Evolutionary conservation across 202 grass and related monocot species (phyloP), one percentile per base, ranked within the genome.

Genomic region (Sporobolus alterniflorus): DNA sequence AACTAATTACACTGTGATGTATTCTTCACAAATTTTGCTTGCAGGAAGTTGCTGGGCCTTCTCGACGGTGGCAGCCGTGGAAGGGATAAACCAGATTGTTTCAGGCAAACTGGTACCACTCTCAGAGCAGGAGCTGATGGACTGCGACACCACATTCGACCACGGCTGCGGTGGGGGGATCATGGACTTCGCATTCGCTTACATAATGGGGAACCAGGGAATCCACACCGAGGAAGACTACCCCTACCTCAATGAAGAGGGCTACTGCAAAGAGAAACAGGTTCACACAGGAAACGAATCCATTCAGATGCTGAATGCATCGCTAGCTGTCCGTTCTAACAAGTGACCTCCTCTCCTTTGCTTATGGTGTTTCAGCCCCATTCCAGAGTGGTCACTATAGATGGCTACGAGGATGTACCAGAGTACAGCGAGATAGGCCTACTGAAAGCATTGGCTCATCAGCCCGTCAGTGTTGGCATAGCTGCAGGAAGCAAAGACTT

Each of bases 41-140:
- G 52, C 63, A 97, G 94, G 94, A 44, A 88, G 94, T 74, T 97
- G 94, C 74, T 97, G 94, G 94, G 91, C 94, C 18, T 97, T 97
- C 78, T 91, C 94, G 14, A 84, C 94, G 2, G 94, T 97, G 22
- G 91, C 94, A 50, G 86, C 94, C 17, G 89, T 97, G 7, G 94
- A 97, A 52, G 91, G 91, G 3, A 94, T 97, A 83, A 97, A 97
- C 89, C 76, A 94, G 71, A 97, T 97, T 18, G 67, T 64, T 40
- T 90, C 89, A 9, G 91, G 94, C 69, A 94, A 91, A 59, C 30
- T 91, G 81, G 82, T 88, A 15, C 86, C 94, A 25, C 78, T 94
- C 22, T 97, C 94, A 20, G 94, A 97, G 71, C 94, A 97, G 88
- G 73, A 93, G 64, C 86, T 97, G 39, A 88, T 97, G 79, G 94